Conservation (phyloP, 805 yeast genomes). For the Cyberlindnera americana region DNA sequence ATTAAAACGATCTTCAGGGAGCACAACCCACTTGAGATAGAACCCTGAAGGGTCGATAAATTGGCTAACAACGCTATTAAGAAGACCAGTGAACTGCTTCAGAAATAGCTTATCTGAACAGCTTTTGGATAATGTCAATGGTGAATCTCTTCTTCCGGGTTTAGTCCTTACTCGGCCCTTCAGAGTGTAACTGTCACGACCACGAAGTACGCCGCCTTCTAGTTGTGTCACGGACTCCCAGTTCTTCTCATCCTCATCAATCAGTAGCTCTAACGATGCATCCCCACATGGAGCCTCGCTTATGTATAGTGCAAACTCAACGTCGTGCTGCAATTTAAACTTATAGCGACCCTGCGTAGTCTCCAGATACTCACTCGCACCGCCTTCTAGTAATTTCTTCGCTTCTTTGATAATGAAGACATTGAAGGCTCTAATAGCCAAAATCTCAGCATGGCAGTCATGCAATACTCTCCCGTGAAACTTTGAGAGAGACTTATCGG, state of each 20-base stretch:
- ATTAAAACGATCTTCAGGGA: constrained; percentile 35
- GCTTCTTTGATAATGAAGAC: constrained; percentile 21
- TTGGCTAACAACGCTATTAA: constrained; percentile 42
- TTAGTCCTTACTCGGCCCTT: constrained; percentile 80
- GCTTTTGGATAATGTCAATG: constrained; percentile 69
- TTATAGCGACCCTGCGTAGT: not conserved
- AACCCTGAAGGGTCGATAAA: constrained; percentile 33
- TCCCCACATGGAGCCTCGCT: constrained; percentile 93
- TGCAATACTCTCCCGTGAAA: constrained; percentile 66
- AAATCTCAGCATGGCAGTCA: constrained; percentile 87
- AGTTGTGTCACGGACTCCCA: constrained; percentile 17
- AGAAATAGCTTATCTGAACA: constrained; percentile 82
- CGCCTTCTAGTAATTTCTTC: constrained; percentile 7
- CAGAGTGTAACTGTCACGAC: constrained; percentile 53
- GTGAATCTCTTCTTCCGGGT: constrained; percentile 86
- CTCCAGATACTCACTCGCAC: constrained; percentile 14
- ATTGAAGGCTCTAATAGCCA: constrained; percentile 71
- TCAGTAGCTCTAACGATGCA: constrained; percentile 55
- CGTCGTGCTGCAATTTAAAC: constrained; percentile 34
- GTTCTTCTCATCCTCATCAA: constrained; percentile 28
- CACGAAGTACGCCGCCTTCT: constrained; percentile 42
- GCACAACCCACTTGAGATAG: constrained; percentile 46
- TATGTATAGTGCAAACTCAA: constrained; percentile 55
- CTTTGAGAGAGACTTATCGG: constrained; percentile 44
- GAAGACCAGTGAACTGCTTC: constrained; percentile 54